A percentile compares a stretch with the other conserved stretches of the same genome.
Conservation (phyloP, 163 green algal genomes). For the Botryococcus braunii region DNA sequence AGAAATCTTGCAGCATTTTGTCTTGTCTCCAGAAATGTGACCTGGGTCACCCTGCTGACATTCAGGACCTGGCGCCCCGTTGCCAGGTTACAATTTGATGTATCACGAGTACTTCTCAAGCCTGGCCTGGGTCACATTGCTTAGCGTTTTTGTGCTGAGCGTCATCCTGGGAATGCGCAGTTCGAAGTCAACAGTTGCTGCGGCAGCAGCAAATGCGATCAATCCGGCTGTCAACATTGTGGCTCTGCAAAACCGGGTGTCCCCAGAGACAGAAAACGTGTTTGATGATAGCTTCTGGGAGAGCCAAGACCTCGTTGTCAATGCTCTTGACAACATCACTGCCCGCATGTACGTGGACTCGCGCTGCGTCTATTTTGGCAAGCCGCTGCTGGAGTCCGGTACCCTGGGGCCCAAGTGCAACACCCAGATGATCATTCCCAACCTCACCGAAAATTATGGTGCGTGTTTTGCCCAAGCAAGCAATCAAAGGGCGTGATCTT, state of each 20-base stretch:
- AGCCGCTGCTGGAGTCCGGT: constrained; percentile 91
- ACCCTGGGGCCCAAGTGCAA: constrained; percentile 99
- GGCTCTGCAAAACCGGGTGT: constrained; percentile 92
- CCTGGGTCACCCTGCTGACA: too few species aligned
- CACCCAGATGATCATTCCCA: constrained; percentile 86
- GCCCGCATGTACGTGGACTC: constrained; percentile 92
- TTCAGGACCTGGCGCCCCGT: too few species aligned
- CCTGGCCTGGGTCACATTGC: too few species aligned
- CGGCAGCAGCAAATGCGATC: constrained; percentile 64
- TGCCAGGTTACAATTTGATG: too few species aligned
- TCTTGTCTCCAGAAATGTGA: too few species aligned
- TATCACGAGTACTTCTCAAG: too few species aligned
- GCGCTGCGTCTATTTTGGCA: constrained; percentile 96
- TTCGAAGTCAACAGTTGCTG: constrained; percentile 63
- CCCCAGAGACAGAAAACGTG: constrained; percentile 76
- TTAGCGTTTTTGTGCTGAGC: too few species aligned
- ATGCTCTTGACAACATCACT: constrained; percentile 94
- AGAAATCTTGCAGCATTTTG: too few species aligned
- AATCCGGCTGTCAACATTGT: constrained; percentile 66
- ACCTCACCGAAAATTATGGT: constrained; percentile 95
- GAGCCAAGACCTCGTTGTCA: constrained; percentile 84
- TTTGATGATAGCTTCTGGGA: constrained; percentile 96
- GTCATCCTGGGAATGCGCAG: constrained; percentile 14
- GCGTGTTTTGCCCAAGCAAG: too few species aligned
- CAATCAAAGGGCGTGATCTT: too few species aligned